Conservation (phyloP, 116 monocot species). For the Papilionanthe hybrid region DNA sequence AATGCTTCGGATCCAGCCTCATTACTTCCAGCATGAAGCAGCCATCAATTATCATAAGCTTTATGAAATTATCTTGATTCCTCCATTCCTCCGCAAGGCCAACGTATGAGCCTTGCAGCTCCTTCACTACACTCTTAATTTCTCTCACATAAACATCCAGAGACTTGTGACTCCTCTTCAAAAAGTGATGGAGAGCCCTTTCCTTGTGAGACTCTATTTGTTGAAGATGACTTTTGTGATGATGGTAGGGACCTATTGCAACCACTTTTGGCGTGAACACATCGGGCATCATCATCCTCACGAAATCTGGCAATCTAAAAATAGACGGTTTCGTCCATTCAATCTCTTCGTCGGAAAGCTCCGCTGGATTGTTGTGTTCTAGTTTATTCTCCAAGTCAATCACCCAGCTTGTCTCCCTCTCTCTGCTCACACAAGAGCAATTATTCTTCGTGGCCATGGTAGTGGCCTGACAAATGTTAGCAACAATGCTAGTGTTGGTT, state of each 20-base stretch:
- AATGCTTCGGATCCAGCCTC: too few species aligned
- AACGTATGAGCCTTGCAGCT: neutral
- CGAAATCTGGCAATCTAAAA: neutral
- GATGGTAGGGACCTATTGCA: slow-evolving; percentile 2
- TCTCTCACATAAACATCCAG: neutral
- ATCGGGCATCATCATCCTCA: neutral
- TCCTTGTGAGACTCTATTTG: slow-evolving; percentile 9
- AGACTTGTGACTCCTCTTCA: neutral
- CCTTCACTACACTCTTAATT: neutral
- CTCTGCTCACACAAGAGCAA: neutral
- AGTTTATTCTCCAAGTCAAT: slow-evolving; percentile 3
- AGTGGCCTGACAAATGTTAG: neutral
- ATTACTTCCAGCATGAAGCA: slow-evolving; percentile 18
- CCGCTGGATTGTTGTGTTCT: neutral
- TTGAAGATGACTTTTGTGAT: neutral
- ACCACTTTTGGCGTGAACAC: neutral
- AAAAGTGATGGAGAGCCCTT: slow-evolving; percentile 1
- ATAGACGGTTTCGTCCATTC: slow-evolving; percentile 1
- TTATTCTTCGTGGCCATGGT: neutral
- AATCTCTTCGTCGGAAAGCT: neutral
- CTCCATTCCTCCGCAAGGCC: neutral
- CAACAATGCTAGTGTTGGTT: too few species aligned
- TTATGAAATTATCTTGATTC: neutral
- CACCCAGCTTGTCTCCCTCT: neutral
- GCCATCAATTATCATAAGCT: slow-evolving; percentile 13